Percentiles rank a stretch among this genome's conserved stretches.
These are phyloP conservation scores for Pulveroboletus ridleyi DNA, from an alignment of 1,284 basidiomycete species.

Conservation along the genomic window DNA sequence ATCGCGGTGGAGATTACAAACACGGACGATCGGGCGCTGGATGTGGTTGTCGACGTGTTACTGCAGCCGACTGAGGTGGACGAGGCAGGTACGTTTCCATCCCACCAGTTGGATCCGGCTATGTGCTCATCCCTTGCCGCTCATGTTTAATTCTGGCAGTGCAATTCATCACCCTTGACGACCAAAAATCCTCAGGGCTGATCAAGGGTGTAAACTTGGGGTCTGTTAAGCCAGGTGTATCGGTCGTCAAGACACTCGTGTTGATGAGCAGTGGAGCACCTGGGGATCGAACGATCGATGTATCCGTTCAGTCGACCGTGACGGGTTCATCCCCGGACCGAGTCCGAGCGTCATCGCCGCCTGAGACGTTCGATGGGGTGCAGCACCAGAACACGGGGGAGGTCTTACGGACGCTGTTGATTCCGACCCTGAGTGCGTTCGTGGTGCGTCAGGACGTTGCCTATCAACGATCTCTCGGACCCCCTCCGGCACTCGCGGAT, in stretches of 20 bases:
- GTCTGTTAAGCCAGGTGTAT: slow-evolving; percentile 60
- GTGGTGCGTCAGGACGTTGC: slow-evolving; percentile 52
- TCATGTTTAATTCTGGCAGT: slow-evolving; percentile 44
- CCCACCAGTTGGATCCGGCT: slow-evolving; percentile 2
- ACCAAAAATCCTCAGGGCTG: slow-evolving; percentile 67
- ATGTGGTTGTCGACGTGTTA: slow-evolving; percentile 74
- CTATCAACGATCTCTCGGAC: slow-evolving; percentile 50
- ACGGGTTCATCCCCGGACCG: not conserved
- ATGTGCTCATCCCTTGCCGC: not conserved
- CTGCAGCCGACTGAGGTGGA: slow-evolving; percentile 83
- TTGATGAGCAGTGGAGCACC: slow-evolving; percentile 63
- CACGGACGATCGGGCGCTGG: slow-evolving; percentile 68
- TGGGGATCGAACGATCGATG: slow-evolving; percentile 74
- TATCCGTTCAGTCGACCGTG: slow-evolving; percentile 72
- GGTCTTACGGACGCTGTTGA: slow-evolving; percentile 63
- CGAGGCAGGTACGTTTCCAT: slow-evolving; percentile 61
- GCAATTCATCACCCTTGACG: slow-evolving; percentile 67
- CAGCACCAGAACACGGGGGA: slow-evolving; percentile 49
- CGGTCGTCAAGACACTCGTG: slow-evolving; percentile 62
- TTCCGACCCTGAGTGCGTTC: slow-evolving; percentile 66
- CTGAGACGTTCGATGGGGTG: slow-evolving; percentile 21
- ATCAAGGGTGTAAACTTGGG: slow-evolving; percentile 78
- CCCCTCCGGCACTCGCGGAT: slow-evolving; percentile 47
- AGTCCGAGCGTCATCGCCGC: slow-evolving; percentile 2
- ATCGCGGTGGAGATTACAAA: slow-evolving; percentile 74